Base-by-base conservation (phyloP, 805 yeast species). In the Candida andamanensis region DNA sequence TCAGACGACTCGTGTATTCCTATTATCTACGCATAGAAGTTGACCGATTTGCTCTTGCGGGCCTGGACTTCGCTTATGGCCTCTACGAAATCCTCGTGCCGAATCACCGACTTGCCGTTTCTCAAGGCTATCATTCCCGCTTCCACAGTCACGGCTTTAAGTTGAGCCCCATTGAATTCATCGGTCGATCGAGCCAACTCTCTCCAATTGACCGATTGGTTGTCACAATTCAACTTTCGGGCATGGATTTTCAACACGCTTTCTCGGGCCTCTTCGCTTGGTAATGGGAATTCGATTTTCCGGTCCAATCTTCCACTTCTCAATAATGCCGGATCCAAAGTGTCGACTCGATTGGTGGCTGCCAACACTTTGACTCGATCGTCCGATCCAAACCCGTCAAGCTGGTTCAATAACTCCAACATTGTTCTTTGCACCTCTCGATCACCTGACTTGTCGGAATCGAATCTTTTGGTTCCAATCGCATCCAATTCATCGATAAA, bases 41-140 rank as follows among this genome's bases (percentile, higher is more conserved):
- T 87, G 28, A 90, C 97, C 29, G 92, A 78, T 67, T 92, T 92
- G 37, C 84, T 74, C 72, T 92, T 92, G 69, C 98, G 80, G 23
- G 97, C 95, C 66, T 92, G 98, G 20, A 92, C 98, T 68, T 92
- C 98, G 43, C 96, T 81, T 40, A 92, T 87, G 34, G 95, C 99
- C 58, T 92, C 98, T 17, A 92, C 95, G 54, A 90, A 92, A 63
- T 92, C 98, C 63, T 92, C 98, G 58, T 92, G 99, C 48, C 85
- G 84, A 34, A 92, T 89, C 45, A 80, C 74, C 26, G 82, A 75
- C 62, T 92, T 95, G 12, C 95, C 97, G 49, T 85, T 86, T 65
- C 98, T 78, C 54, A 92, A 71, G 2, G 98, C 99, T 63, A 92
- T 92, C 99, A 92, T 92, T 54, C 99, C 99, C 5, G 99, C 98